Evolutionary conservation across 2,329 filamentous ascomycete genomes (phyloP).

Genomic region (Xylaria sp.): DNA sequence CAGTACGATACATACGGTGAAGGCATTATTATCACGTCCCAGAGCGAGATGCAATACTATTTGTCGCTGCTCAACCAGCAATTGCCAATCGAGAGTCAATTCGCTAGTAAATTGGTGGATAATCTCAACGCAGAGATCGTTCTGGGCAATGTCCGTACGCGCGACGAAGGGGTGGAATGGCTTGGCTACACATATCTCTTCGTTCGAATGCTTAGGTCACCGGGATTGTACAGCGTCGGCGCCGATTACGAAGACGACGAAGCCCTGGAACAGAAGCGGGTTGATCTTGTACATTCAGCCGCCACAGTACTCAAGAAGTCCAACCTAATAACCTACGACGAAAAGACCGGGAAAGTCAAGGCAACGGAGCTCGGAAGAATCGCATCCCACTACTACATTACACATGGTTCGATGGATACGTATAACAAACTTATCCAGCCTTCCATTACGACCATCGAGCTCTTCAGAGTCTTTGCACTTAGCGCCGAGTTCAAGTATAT

Average conservation of each 20-base stretch:
- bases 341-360: conserved; percentile 85
- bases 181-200: conserved; percentile 98
- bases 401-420: conserved; percentile 91
- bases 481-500: conserved; percentile 99
- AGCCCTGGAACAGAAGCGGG: conserved; percentile 90
- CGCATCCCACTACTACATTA: conserved; percentile 98
- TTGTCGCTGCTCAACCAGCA: conserved; percentile 96
- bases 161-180: conserved; percentile 99
- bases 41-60: conserved; percentile 95
- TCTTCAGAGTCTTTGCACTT: conserved; percentile 94
- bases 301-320: conserved; percentile 85
- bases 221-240: conserved; percentile 92
- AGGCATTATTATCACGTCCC: conserved; percentile 97
- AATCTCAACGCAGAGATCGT: conserved; percentile 97
- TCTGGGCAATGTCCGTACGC: conserved; percentile 84
- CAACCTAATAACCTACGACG: conserved; percentile 91
- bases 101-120: conserved; percentile 89
- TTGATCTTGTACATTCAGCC: conserved; percentile 96
- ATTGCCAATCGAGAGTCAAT: conserved; percentile 94
- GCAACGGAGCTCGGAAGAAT: conserved; percentile 93
- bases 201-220: conserved; percentile 94
- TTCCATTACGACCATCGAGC: conserved; percentile 88
- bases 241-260: conserved; percentile 94
- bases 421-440: conserved; percentile 96
- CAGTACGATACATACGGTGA: conserved; percentile 98